These are phyloP conservation scores for Candolleomyces aberdarensis DNA, from an alignment of 768 basidiomycete species.

Conservation along the genomic window DNA sequence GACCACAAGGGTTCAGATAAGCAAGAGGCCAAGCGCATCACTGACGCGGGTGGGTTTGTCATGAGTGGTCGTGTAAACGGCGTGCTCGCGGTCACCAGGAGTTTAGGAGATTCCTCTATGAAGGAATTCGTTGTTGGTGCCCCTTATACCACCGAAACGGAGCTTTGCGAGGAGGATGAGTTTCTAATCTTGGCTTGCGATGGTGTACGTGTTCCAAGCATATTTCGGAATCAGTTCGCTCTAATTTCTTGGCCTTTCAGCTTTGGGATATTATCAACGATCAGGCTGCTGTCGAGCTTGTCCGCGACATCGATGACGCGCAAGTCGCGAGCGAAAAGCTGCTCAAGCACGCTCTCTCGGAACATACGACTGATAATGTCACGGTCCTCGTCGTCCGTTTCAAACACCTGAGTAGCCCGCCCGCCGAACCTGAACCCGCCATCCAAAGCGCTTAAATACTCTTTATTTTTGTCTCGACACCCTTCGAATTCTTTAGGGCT, in stretches of 20 bases:
- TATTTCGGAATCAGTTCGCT: not conserved
- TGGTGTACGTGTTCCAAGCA: constrained; percentile 61
- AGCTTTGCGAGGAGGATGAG: constrained; percentile 81
- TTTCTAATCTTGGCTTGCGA: constrained; percentile 96
- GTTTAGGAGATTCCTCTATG: constrained; percentile 96
- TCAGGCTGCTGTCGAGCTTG: constrained; percentile 85
- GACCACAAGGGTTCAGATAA: constrained; percentile 98
- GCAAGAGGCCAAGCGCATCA: constrained; percentile 97
- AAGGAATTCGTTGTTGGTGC: constrained; percentile 99
- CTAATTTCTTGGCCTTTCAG: constrained; percentile 36
- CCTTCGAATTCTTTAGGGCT: no score
- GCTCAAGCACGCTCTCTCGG: constrained; percentile 79
- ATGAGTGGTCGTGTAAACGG: constrained; percentile 99
- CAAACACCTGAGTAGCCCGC: constrained; percentile 34
- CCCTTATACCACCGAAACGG: constrained; percentile 98
- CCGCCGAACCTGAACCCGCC: not conserved
- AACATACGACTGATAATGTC: constrained; percentile 94
- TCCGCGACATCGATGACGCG: constrained; percentile 69
- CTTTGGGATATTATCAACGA: constrained; percentile 96
- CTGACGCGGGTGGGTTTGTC: constrained; percentile 96
- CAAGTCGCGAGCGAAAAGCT: constrained; percentile 76
- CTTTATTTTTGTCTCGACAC: not conserved
- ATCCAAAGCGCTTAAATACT: not conserved
- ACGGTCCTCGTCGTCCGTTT: constrained; percentile 88
- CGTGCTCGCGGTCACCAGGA: constrained; percentile 93